Percentiles rank a stretch among this genome's conserved stretches.
Conservation (phyloP, 2,329 filamentous ascomycete genomes). For the Whalleya microplaca region DNA sequence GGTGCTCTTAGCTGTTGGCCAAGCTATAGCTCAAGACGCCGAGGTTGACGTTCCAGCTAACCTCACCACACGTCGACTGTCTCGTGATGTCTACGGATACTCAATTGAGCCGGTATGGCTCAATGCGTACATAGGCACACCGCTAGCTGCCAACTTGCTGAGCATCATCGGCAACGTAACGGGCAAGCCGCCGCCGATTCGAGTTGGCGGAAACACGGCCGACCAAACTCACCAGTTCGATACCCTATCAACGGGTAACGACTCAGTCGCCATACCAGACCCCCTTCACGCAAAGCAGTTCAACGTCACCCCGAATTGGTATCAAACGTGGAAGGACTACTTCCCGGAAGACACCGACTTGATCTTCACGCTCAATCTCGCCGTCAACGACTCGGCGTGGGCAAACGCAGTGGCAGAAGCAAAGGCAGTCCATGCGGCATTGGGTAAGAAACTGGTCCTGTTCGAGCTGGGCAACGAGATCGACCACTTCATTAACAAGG, state of each 20-base stretch:
- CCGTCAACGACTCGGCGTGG: slow-evolving; percentile 37
- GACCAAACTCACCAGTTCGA: slow-evolving; percentile 39
- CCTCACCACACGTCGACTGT: slow-evolving; percentile 32
- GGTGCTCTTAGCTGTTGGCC: slow-evolving; percentile 9
- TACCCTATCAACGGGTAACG: slow-evolving; percentile 32
- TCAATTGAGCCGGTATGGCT: slow-evolving; percentile 42
- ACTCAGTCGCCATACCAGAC: slow-evolving; percentile 33
- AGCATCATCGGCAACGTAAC: slow-evolving; percentile 32
- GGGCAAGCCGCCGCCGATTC: slow-evolving; percentile 38
- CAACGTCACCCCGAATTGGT: slow-evolving; percentile 41
- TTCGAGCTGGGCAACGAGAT: slow-evolving; percentile 44
- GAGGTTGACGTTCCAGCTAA: slow-evolving; percentile 30
- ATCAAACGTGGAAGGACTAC: slow-evolving; percentile 36
- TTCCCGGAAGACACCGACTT: slow-evolving; percentile 38
- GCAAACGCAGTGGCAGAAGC: slow-evolving; percentile 36
- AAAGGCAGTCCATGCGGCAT: slow-evolving; percentile 32
- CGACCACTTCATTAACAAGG: slow-evolving; percentile 42
- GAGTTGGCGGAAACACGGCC: slow-evolving; percentile 41
- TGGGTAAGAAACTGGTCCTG: slow-evolving; percentile 34
- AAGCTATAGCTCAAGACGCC: slow-evolving; percentile 22
- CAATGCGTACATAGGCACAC: slow-evolving; percentile 35
- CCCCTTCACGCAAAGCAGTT: slow-evolving; percentile 29
- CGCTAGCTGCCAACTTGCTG: slow-evolving; percentile 34
- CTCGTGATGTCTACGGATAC: slow-evolving; percentile 39
- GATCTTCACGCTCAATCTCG: slow-evolving; percentile 40